Evolutionary conservation across 2,329 filamentous ascomycete species (phyloP), one percentile per base, ranked within the genome.

Genomic region (Reticulascus tulasneorum): DNA sequence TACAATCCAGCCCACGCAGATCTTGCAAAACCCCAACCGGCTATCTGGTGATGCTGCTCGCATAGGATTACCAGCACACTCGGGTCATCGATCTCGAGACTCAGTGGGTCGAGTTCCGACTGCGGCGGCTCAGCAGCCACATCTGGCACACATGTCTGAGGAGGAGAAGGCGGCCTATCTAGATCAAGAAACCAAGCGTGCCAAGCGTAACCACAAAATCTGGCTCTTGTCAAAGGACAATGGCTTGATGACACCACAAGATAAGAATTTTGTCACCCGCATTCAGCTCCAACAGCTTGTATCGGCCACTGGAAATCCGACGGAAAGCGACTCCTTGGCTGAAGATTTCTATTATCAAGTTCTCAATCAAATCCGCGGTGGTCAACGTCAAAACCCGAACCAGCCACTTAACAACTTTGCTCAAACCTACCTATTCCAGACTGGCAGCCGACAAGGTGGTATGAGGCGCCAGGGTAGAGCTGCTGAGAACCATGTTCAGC

Each of bases 311-410:
- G 91, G 91, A 9, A 93, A 89, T 52, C 77, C 89, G 5, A 83
- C 83, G 35, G 89, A 94, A 44, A 90, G 97, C 55, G 79, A 87
- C 23, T 81, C 86, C 7, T 73, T 97, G 23, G 77, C 82, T 2
- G 93, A 98, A 52, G 93, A 98, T 58, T 98, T 98, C 58, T 98
- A 98, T 63, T 98, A 97, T 54, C 93, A 98, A 57, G 93, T 98
- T 16, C 91, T 94, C 52, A 91, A 84, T 53, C 90, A 95, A 52
- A 96, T 98, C 46, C 84, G 91, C 34, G 89, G 88, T 40, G 86
- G 87, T 27, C 86, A 88, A 27, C 82, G 90, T 34, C 89, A 94
- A 56, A 89, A 94, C 53, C 91, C 91, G 5, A 87, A 87, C 51
- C 91, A 97, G 57, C 91, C 91, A 2, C 73, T 96, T 10, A 94